phyloP scores from a whole-genome alignment of 257 asterid species.

The Mentha longifolia region DNA sequence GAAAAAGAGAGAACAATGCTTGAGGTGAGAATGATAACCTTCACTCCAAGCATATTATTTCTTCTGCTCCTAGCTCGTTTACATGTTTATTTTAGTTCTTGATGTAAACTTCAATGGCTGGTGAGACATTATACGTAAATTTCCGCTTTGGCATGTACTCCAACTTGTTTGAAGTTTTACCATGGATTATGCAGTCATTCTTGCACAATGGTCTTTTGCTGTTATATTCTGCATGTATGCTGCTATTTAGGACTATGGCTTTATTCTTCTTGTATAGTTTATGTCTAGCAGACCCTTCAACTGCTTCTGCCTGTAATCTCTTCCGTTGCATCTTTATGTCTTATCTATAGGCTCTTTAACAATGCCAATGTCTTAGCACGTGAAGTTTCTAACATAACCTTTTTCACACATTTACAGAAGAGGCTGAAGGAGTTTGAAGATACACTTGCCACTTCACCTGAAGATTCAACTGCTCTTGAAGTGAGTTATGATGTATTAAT shows the following conservation, averaged over 20 bases:
- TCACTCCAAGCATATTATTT: conserved; percentile 11
- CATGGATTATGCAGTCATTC: conserved; percentile 12
- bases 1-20: conserved; percentile 67
- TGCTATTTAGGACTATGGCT: conserved; percentile 3
- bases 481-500: conserved; percentile 54
- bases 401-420: conserved; percentile 56
- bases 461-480: conserved; percentile 83
- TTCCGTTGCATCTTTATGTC: conserved; percentile 7
- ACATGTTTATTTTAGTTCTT: conserved; percentile 7
- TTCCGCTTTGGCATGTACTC: conserved; percentile 10
- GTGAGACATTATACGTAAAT: neutral
- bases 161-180: conserved; percentile 15
- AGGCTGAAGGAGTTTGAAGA: conserved; percentile 76
- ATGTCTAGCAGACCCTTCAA: conserved; percentile 12
- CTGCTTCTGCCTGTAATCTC: conserved; percentile 10
- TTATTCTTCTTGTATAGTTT: conserved; percentile 19
- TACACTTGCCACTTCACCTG: conserved; percentile 64
- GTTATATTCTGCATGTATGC: neutral
- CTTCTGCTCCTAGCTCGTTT: conserved; percentile 13
- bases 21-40: conserved; percentile 57
- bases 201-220: conserved; percentile 7
- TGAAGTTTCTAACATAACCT: conserved; percentile 23
- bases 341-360: conserved; percentile 12
- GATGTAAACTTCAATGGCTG: conserved; percentile 10
- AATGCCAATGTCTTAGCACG: conserved; percentile 20